Evolutionary conservation across 2,329 filamentous ascomycete species (phyloP), one percentile per base, ranked within the genome.

Genomic region (Rugonectria rugulosa): DNA sequence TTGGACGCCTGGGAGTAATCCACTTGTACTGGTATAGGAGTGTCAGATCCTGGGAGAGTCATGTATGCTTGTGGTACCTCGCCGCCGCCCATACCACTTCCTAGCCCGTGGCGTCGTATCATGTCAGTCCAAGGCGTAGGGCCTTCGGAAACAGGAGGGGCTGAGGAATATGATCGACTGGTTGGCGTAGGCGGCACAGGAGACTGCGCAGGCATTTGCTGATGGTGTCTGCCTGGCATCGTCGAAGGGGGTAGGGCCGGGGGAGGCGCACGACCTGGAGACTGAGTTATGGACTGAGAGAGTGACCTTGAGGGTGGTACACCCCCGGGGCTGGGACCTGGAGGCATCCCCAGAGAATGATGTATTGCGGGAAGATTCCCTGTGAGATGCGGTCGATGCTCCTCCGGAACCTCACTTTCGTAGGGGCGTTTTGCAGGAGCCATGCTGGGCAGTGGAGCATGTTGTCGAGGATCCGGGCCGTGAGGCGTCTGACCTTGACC

Each of bases 1-100:
- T 88, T 88, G 11, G 92, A 96, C 11, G 89, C 92, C 65, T 91
- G 89, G 63, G 91, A 89, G 37, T 90, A 86, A 70, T 96, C 91
- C 9, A 94, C 86, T 12, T 88, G 87, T 43, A 93, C 85, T 9
- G 80, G 73, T 36, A 85, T 81, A 3, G 73, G 71, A 6, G 68
- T 70, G 26, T 74, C 73, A 27, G 67, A 73, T 15, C 74, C 73
- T 4, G 75, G 74, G 9, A 76, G 57, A 10, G 70, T 70, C 72
- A 76, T 73, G 45, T 68, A 73, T n/a, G 72, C 73, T 45, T 75
- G 72, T 36, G 75, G 73, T 20, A 70, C 71, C 32, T 75, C 72
- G 15, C 68, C 53, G 11, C 63, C 65, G 23, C 69, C 59, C 47
- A 70, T 54, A 2, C 57, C 63, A 15, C 58, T 64, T 9, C 64